Evolutionary conservation across 2,329 filamentous ascomycete species (phyloP).

Genomic region (Dactylonectria macrodidyma): DNA sequence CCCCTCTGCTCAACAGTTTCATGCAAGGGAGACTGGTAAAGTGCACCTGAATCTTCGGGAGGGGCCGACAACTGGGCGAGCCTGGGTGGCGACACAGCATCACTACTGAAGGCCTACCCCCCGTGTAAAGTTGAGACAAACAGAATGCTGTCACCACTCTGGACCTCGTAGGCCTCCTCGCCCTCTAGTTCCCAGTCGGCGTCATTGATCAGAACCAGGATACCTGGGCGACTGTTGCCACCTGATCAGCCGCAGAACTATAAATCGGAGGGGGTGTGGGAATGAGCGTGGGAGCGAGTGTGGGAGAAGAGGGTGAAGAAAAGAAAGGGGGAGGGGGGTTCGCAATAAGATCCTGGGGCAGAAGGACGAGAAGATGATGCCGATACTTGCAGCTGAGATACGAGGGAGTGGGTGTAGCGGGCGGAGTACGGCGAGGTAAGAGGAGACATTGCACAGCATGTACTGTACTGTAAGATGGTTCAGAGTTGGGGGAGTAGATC

Average conservation of each 20-base stretch:
- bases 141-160: constrained; percentile 87
- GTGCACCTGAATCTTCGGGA: constrained; percentile 39
- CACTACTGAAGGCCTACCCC: constrained; percentile 67
- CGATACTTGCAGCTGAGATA: constrained; percentile 32
- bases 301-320: no score
- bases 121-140: constrained; percentile 98
- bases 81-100: constrained; percentile 17
- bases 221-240: constrained; percentile 84
- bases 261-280: constrained; percentile 23
- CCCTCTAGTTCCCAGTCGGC: constrained; percentile 99
- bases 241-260: constrained; percentile 44
- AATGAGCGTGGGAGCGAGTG: constrained; percentile 1
- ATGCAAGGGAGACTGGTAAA: constrained; percentile 42
- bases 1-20: constrained; percentile 33
- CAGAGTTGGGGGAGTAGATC: constrained; percentile 6
- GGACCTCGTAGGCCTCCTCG: constrained; percentile 89
- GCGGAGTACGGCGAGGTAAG: constrained; percentile 11
- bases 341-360: constrained; percentile 15
- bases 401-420: constrained; percentile 42
- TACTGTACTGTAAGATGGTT: neutral
- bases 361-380: constrained; percentile 19
- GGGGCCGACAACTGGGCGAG: constrained; percentile 27
- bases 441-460: constrained; percentile 16
- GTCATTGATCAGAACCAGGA: constrained; percentile 97
- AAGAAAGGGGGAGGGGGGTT: constrained; percentile 1